phyloP scores from a whole-genome alignment of 257 asterid species.

The Leonotis leonurus region DNA sequence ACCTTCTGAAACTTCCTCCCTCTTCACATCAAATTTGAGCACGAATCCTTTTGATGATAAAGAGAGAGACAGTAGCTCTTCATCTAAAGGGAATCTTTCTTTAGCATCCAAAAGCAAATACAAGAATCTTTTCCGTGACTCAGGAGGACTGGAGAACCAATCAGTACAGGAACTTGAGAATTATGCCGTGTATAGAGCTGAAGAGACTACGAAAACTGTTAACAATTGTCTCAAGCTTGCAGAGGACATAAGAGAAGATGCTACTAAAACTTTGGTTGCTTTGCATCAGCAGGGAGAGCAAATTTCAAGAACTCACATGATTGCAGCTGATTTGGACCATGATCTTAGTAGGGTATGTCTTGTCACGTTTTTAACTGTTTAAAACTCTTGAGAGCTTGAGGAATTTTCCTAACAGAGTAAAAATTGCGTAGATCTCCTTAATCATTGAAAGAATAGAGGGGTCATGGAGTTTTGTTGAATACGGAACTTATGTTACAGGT shows the following conservation, averaged over 20 bases:
- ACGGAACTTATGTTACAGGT: background rate
- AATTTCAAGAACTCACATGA: conserved; percentile 69
- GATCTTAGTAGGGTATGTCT: conserved; percentile 86
- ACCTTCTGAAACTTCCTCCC: conserved; percentile 57
- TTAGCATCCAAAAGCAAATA: conserved; percentile 48
- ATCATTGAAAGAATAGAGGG: background rate
- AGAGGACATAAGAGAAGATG: conserved; percentile 84
- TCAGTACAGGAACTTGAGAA: conserved; percentile 66
- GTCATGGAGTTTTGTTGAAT: background rate
- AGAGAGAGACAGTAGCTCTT: conserved; percentile 30
- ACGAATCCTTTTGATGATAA: conserved; percentile 69
- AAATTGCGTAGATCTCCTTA: background rate
- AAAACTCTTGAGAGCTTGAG: too few species aligned
- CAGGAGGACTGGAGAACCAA: conserved; percentile 78
- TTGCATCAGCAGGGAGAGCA: conserved; percentile 98
- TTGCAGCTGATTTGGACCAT: conserved; percentile 83
- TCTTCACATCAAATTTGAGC: conserved; percentile 23
- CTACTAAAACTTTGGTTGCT: conserved; percentile 69
- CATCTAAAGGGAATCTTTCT: conserved; percentile 31
- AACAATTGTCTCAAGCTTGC: conserved; percentile 81
- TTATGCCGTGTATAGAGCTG: conserved; percentile 69
- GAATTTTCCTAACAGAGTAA: background rate
- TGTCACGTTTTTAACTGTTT: background rate
- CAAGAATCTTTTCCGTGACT: conserved; percentile 58
- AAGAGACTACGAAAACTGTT: conserved; percentile 68